Percentiles rank a stretch among this genome's conserved stretches.
These are phyloP conservation scores for Tetradesmus lagerheimii DNA, from an alignment of 139 green algal species.

Conservation along the genomic window DNA sequence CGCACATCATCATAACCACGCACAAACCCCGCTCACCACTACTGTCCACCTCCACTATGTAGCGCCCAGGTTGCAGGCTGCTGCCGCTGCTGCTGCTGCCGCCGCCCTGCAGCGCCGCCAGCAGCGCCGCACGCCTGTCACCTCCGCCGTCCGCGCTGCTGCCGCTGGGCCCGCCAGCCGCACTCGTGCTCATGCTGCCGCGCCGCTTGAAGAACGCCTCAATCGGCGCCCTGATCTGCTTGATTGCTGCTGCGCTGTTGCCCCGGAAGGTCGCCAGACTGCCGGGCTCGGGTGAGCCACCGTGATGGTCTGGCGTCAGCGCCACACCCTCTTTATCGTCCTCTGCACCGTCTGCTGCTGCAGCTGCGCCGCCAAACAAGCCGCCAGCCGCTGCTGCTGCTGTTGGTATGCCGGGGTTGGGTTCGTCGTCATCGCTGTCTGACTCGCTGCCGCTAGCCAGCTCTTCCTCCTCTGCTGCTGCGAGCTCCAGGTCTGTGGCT, in stretches of 20 bases:
- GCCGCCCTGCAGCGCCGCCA: conserved; percentile 29
- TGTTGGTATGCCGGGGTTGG: background rate
- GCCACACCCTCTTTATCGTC: background rate
- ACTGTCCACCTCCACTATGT: conserved; percentile 42
- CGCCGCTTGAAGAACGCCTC: conserved; percentile 47
- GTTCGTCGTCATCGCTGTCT: conserved; percentile 22
- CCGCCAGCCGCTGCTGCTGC: conserved; percentile 18
- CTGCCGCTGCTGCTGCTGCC: conserved; percentile 24
- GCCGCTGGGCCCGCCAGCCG: background rate
- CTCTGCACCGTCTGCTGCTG: background rate
- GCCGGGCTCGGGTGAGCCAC: conserved; percentile 3
- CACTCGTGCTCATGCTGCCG: background rate
- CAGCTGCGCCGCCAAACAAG: background rate
- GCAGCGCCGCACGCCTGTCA: background rate
- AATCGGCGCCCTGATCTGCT: conserved; percentile 25
- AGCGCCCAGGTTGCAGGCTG: conserved; percentile 32
- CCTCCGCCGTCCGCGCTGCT: background rate
- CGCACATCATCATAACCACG: background rate
- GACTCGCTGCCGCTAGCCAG: conserved; percentile 44
- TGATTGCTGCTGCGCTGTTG: conserved; percentile 25
- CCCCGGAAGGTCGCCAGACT: background rate
- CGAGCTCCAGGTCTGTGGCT: conserved; percentile 35
- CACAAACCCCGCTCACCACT: conserved; percentile 9
- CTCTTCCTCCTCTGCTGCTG: conserved; percentile 46
- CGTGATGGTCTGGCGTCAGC: background rate